These are phyloP conservation scores for Mycosphaerella sp. DNA, from an alignment of 2,329 filamentous ascomycete genomes.

Conservation along the genomic window DNA sequence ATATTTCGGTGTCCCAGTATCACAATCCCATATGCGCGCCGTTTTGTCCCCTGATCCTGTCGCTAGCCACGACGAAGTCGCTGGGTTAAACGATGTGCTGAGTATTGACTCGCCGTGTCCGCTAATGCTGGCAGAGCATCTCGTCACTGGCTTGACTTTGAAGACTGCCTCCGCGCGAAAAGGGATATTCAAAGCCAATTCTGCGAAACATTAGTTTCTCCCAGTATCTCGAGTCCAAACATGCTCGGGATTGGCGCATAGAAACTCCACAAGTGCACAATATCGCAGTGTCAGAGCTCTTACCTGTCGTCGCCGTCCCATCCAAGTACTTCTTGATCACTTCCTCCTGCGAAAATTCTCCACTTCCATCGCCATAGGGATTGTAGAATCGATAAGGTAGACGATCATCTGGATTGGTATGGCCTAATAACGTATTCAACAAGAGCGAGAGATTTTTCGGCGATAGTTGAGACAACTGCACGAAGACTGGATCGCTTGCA, in stretches of 20 bases:
- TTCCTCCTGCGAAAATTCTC: slow-evolving; percentile 37
- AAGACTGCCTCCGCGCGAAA: slow-evolving; percentile 86
- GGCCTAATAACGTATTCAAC: slow-evolving; percentile 72
- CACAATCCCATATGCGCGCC: slow-evolving; percentile 88
- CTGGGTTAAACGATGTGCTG: slow-evolving; percentile 76
- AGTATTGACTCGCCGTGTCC: slow-evolving; percentile 92
- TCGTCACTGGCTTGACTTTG: slow-evolving; percentile 82
- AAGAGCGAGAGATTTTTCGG: slow-evolving; percentile 86
- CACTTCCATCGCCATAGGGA: slow-evolving; percentile 41
- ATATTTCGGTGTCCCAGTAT: slow-evolving; percentile 81
- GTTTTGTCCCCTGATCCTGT: slow-evolving; percentile 89
- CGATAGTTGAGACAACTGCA: slow-evolving; percentile 76
- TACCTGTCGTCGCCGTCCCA: slow-evolving; percentile 33
- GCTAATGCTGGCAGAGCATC: slow-evolving; percentile 80
- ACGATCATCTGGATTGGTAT: slow-evolving; percentile 53
- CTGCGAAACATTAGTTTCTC: slow-evolving; percentile 36
- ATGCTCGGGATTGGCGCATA: too few species aligned
- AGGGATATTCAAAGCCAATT: slow-evolving; percentile 57
- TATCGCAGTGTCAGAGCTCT: background rate
- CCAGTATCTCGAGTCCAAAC: background rate
- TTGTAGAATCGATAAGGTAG: slow-evolving; percentile 61
- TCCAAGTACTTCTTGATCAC: slow-evolving; percentile 42
- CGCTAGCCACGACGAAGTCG: slow-evolving; percentile 68
- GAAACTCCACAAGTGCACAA: background rate
- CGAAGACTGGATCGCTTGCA: slow-evolving; percentile 64